phyloP scores from a whole-genome alignment of 257 asterid species.

The Petrea volubilis region DNA sequence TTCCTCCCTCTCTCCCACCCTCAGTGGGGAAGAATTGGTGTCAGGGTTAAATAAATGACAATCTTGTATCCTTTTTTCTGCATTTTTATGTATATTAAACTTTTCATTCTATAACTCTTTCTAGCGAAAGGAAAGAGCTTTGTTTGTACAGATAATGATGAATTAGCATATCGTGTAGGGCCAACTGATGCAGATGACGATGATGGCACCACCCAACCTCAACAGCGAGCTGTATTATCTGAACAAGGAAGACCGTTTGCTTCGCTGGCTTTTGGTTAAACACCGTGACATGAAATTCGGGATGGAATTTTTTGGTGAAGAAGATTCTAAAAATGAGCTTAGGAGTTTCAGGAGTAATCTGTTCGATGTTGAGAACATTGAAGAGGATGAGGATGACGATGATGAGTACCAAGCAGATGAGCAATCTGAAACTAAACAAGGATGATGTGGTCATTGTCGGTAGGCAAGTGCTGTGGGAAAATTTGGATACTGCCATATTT shows the following conservation, averaged over 20 bases:
- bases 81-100: no score
- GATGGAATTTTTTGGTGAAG: constrained; percentile 23
- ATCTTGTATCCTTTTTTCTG: no score
- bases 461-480: no score
- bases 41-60: no score
- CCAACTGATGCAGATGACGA: constrained; percentile 66
- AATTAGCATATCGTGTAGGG: constrained; percentile 36
- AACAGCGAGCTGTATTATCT: constrained; percentile 70
- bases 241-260: constrained; percentile 78
- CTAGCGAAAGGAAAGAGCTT: no score
- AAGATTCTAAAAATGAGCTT: constrained; percentile 33
- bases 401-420: constrained; percentile 25
- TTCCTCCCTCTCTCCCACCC: no score
- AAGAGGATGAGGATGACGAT: constrained; percentile 31
- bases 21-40: no score
- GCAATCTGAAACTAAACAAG: constrained; percentile 23
- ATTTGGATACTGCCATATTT: no score
- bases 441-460: no score
- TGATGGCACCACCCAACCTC: constrained; percentile 88
- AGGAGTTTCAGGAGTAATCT: constrained; percentile 21
- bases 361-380: constrained; percentile 18
- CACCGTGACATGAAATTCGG: constrained; percentile 58
- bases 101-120: no score
- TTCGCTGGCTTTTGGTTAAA: constrained; percentile 81
- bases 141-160: no score